Evolutionary conservation across 768 basidiomycete genomes (phyloP), one percentile per base, ranked within the genome.

Genomic region (Mycena pura): DNA sequence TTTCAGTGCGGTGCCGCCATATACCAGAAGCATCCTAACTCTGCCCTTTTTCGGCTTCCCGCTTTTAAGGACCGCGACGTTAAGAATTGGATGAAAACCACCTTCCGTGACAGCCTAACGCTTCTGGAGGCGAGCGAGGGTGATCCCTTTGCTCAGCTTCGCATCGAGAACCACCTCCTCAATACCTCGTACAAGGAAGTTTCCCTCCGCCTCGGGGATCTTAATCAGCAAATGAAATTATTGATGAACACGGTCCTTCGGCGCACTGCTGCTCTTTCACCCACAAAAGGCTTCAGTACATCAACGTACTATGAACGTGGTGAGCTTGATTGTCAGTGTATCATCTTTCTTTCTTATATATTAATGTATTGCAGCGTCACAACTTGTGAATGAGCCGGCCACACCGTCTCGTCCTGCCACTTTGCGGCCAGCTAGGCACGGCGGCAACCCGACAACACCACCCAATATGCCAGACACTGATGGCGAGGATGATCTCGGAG

Each of bases 31-130:
- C 56, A 62, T n/a, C 70, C 72, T 0, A 46, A 68, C 1, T 74
- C 70, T 6, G 63, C 68, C 1, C 40, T 74, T 2, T 74, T 75
- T 50, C 55, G 60, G 17, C 69, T 76, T 1, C 73, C 72, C 2
- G 74, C 70, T 0, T 55, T 74, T 17, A 46, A 51, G 1, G 44
- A 72, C 50, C n/a, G n/a, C 0, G 70, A 73, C 40, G 69, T 75
- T 13, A 52, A 51, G 11, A 66, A 68, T 31, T 74, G 71, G 70
- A 73, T 73, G 72, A 62, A 44, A 40, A 56, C 39, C 7, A 60
- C 46, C 0, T 76, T 68, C 56, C 67, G 47, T 6, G 27, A 49
- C 5, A 63, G 70, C 32, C 70, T 74, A 3, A 38, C 68, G 2
- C 29, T 71, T 2, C 52, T 71, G 8, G 54, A 64, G 14, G 66